Evolutionary conservation across 306 rosid species (phyloP).

Genomic region (Hippophae tibetana): DNA sequence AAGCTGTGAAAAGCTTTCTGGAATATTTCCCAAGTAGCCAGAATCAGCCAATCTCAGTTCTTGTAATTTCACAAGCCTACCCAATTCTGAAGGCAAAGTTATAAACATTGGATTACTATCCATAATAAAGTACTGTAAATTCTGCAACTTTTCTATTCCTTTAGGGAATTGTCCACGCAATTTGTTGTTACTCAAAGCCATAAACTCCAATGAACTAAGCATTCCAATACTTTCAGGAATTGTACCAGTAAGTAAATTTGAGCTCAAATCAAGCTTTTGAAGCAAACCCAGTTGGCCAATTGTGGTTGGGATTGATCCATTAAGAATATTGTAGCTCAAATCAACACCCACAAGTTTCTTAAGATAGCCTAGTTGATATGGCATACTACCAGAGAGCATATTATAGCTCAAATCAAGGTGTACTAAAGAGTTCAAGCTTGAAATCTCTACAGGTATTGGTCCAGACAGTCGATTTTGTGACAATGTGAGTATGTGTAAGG

Average conservation of each 20-base stretch:
- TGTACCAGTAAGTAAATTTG: conserved; percentile 30
- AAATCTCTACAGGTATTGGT: conserved; percentile 26
- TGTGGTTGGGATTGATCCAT: conserved; percentile 33
- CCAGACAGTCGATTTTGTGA: conserved; percentile 37
- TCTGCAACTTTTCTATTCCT: conserved; percentile 31
- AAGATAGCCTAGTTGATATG: conserved; percentile 32
- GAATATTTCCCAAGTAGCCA: conserved; percentile 37
- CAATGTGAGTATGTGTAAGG: conserved; percentile 39
- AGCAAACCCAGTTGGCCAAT: conserved; percentile 34
- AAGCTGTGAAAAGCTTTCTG: conserved; percentile 31
- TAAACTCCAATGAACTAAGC: conserved; percentile 25
- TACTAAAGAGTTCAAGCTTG: conserved; percentile 21
- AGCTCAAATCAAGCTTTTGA: conserved; percentile 46
- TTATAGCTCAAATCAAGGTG: conserved; percentile 53
- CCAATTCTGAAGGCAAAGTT: conserved; percentile 28
- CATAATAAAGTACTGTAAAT: conserved; percentile 42
- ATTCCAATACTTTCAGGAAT: conserved; percentile 28
- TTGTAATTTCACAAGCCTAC: conserved; percentile 33
- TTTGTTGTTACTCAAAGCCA: conserved; percentile 40
- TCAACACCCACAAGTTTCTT: conserved; percentile 37
- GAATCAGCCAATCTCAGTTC: conserved; percentile 43
- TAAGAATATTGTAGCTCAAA: conserved; percentile 38
- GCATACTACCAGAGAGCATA: conserved; percentile 28
- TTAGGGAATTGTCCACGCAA: conserved; percentile 26
- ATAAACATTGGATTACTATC: conserved; percentile 38